phyloP scores from a whole-genome alignment of 1,284 basidiomycete genomes.

The Phellopilus nigrolimitatus region DNA sequence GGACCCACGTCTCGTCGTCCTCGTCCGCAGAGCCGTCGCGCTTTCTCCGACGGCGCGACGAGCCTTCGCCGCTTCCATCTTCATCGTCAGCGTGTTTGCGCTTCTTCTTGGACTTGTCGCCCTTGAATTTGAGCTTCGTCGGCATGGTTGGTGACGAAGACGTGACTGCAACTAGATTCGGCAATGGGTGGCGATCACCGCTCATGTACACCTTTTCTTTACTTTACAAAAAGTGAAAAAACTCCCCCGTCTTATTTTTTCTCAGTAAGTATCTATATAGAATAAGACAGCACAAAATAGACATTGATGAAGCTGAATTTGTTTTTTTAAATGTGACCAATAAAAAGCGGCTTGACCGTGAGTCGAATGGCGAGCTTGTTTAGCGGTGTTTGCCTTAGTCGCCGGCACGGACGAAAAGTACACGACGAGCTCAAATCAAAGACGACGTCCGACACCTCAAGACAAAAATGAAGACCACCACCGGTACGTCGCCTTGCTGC shows the following conservation, averaged over 20 bases:
- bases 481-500: conserved; percentile 4
- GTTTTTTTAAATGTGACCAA: background rate
- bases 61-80: conserved; percentile 38
- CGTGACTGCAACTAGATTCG: too few relatives aligned
- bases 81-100: conserved; percentile 59
- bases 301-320: too few relatives aligned
- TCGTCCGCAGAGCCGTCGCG: conserved; percentile 47
- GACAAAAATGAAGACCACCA: conserved; percentile 7
- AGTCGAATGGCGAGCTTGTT: background rate
- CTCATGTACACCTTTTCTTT: too few relatives aligned
- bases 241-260: too few relatives aligned
- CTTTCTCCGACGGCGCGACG: conserved; percentile 39
- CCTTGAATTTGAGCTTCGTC: conserved; percentile 80
- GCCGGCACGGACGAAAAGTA: background rate
- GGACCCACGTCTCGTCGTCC: conserved; percentile 72
- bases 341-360: background rate
- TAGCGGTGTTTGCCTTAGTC: background rate
- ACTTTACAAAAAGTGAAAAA: too few relatives aligned
- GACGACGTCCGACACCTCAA: conserved; percentile 8
- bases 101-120: conserved; percentile 79
- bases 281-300: too few relatives aligned
- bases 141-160: conserved; percentile 28
- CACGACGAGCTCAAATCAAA: background rate
- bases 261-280: too few relatives aligned
- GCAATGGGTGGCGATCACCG: too few relatives aligned